These are phyloP conservation scores for Phaeolepiota aurea DNA, from an alignment of 768 basidiomycete genomes.

Conservation along the genomic window DNA sequence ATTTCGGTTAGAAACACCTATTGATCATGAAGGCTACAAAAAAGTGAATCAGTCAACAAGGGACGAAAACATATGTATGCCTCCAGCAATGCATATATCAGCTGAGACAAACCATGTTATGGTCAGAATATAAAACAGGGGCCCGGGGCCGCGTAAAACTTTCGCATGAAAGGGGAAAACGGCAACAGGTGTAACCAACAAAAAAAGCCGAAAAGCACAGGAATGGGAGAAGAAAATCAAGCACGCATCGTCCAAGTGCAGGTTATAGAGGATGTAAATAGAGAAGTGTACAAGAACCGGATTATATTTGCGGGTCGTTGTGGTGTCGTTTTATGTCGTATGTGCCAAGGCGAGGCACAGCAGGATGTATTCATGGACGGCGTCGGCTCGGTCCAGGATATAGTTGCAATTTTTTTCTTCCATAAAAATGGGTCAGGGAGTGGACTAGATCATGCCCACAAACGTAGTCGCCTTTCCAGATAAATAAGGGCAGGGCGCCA, in stretches of 20 bases:
- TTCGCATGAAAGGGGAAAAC: too few species aligned
- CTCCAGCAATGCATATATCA: neutral
- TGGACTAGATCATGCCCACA: neutral
- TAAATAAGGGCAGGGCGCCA: neutral
- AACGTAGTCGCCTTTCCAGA: neutral
- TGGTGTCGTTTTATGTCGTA: neutral
- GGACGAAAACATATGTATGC: neutral
- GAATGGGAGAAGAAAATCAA: neutral
- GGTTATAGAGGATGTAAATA: neutral
- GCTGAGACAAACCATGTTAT: too few species aligned
- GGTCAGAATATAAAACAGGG: too few species aligned
- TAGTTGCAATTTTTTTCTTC: neutral
- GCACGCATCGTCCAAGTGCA: conserved; percentile 1
- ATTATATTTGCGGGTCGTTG: neutral
- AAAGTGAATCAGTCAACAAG: too few species aligned
- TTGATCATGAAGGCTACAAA: too few species aligned
- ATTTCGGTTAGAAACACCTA: too few species aligned
- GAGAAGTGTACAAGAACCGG: neutral
- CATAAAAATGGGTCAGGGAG: neutral
- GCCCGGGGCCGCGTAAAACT: too few species aligned
- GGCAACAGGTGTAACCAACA: too few species aligned
- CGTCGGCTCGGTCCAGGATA: too few species aligned
- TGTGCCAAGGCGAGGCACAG: neutral
- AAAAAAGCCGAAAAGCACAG: neutral
- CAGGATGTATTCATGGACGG: too few species aligned